Percentiles rank a stretch among this genome's conserved stretches.
Conservation (phyloP, 2,329 filamentous ascomycete genomes). For the Dendryphion nanum region DNA sequence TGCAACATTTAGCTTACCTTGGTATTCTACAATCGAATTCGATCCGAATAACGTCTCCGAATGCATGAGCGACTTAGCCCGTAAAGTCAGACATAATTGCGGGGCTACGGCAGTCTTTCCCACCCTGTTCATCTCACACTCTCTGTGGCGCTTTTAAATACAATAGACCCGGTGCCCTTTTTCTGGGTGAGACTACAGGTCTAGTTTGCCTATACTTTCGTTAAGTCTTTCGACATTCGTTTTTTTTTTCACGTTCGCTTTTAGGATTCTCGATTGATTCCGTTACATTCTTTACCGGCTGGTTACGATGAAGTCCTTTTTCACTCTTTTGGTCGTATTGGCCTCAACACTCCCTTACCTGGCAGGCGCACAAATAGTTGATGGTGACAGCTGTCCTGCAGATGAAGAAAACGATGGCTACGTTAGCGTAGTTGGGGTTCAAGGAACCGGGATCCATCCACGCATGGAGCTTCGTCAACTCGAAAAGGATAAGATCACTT, state of each 20-base stretch:
- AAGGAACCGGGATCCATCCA: conserved; percentile 27
- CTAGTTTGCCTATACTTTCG: no score
- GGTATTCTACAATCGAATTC: no score
- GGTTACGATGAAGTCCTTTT: conserved; percentile 28
- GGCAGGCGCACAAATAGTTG: not conserved
- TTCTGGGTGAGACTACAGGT: no score
- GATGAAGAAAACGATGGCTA: conserved; percentile 19
- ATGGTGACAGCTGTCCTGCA: not conserved
- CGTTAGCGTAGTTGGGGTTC: conserved; percentile 33
- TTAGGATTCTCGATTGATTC: conserved; percentile 20
- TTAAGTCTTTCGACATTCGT: conserved; percentile 21
- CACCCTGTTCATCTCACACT: no score
- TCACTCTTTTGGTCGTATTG: conserved; percentile 16
- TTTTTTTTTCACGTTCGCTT: conserved; percentile 26
- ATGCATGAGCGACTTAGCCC: no score
- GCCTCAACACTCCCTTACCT: not conserved
- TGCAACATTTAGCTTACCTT: no score
- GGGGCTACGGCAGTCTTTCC: no score
- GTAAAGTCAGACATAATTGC: no score
- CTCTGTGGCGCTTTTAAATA: no score
- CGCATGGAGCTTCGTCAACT: conserved; percentile 29
- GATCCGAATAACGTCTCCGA: no score
- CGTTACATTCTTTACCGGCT: conserved; percentile 25
- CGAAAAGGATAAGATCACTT: conserved; percentile 27
- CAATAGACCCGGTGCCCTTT: no score